Evolutionary conservation across 2,329 filamentous ascomycete species (phyloP), one percentile per base, ranked within the genome.

Genomic region (Microdochium bolleyi): DNA sequence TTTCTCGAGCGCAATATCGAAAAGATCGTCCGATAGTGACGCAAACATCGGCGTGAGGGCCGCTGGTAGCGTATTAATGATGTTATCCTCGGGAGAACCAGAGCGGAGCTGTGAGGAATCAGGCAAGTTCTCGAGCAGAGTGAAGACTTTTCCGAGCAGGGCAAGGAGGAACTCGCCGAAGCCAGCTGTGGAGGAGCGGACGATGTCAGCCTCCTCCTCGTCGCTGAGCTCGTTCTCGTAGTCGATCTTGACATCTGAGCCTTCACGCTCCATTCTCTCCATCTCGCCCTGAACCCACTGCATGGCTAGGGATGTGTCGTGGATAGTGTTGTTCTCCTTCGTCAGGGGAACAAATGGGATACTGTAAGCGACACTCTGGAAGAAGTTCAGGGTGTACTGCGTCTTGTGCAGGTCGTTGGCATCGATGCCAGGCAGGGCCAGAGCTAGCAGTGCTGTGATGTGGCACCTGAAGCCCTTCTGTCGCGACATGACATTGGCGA

Each of bases 381-480:
- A 94, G 66, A 96, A 96, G 59, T 92, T 89, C 54, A 99, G 77
- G 0, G 94, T 95, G 68, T 96, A 89, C 61, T 96, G 82, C 0
- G 94, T 97, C 76, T 99, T 99, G 65, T 94, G 92, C 24, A 99
- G 74, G 70, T 99, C 94, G 65, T 99, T 99, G 57, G 95, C 92
- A 70, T 99, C 95, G 54, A 99, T 95, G 22, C 94, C 95, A 0
- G 95, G 95, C 30, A 99, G 75, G 3, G 92, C 90, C 55, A 99
- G 78, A 4, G 92, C 94, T n/a, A 99, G 74, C 34, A 99, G 74
- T 1, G 92, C 92, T 1, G 94, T 99, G 57, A 99, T 85, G 67
- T 99, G 94, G 64, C 94, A 97, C 55, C 94, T 82, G 67, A 94
- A 96, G n/a, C 94, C 94, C 70, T 95, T 97, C 41, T 91, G 89